phyloP scores from a whole-genome alignment of 176 grass and related monocot species.

The Oryza glumipatula region DNA sequence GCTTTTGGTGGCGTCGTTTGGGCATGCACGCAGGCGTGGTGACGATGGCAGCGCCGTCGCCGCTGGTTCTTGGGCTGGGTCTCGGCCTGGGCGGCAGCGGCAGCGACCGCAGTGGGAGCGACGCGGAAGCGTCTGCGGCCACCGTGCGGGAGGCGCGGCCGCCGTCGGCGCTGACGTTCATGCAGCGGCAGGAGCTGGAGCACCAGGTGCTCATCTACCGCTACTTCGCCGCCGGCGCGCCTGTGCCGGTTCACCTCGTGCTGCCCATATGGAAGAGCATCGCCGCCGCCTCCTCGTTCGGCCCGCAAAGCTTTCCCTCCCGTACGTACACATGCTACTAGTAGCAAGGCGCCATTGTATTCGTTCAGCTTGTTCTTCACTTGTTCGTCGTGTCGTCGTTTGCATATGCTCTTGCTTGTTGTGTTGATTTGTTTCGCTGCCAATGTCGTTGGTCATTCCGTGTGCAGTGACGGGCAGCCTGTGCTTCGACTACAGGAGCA shows the following conservation, averaged over 20 bases:
- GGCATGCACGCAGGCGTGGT: constrained; percentile 30
- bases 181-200: constrained; percentile 78
- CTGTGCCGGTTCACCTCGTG: constrained; percentile 67
- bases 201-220: constrained; percentile 85
- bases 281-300: constrained; percentile 62
- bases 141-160: background rate
- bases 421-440: background rate
- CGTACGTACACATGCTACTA: constrained; percentile 29
- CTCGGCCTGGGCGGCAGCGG: constrained; percentile 40
- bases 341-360: too few species aligned
- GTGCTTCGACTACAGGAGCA: constrained; percentile 70
- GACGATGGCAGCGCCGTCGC: constrained; percentile 62
- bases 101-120: background rate
- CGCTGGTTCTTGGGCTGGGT: constrained; percentile 54
- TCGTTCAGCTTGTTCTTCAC: background rate
- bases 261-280: constrained; percentile 86
- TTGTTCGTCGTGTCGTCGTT: background rate
- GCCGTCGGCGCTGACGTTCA: constrained; percentile 59
- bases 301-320: constrained; percentile 52
- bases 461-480: constrained; percentile 62
- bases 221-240: constrained; percentile 66
- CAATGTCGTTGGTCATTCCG: background rate
- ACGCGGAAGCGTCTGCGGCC: constrained; percentile 10
- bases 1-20: background rate
- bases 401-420: background rate